Evolutionary conservation across 306 rosid genomes (phyloP).

Genomic region (Citrullus amarus): DNA sequence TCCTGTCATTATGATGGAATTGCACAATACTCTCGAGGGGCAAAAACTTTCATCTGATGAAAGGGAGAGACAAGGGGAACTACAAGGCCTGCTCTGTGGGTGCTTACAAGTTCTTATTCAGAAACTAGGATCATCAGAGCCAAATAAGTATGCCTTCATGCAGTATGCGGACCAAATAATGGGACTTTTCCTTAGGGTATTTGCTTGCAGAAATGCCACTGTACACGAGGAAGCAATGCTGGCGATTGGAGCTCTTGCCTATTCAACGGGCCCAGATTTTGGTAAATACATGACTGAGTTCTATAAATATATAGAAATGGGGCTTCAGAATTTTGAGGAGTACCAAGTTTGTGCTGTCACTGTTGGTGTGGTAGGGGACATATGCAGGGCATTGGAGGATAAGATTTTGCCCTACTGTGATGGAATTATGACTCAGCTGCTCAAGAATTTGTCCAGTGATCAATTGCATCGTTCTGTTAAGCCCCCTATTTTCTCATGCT

Average conservation of each 20-base stretch:
- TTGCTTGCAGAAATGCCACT: slow-evolving; percentile 81
- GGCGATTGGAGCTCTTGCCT: slow-evolving; percentile 90
- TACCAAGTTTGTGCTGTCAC: slow-evolving; percentile 88
- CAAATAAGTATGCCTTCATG: slow-evolving; percentile 55
- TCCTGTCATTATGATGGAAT: slow-evolving; percentile 66
- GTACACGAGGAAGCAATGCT: slow-evolving; percentile 97
- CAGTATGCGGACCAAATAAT: slow-evolving; percentile 76
- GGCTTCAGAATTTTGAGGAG: slow-evolving; percentile 90
- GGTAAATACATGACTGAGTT: slow-evolving; percentile 72
- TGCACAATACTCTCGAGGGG: slow-evolving; percentile 68
- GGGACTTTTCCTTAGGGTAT: slow-evolving; percentile 71
- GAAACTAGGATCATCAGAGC: slow-evolving; percentile 67
- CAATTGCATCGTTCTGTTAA: slow-evolving; percentile 83
- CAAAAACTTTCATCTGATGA: slow-evolving; percentile 75
- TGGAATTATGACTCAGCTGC: slow-evolving; percentile 85
- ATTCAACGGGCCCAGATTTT: slow-evolving; percentile 63
- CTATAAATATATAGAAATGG: slow-evolving; percentile 67
- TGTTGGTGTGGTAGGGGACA: slow-evolving; percentile 92
- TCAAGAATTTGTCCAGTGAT: slow-evolving; percentile 75
- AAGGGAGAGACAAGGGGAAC: slow-evolving; percentile 63
- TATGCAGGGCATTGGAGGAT: slow-evolving; percentile 84
- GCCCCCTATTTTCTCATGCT: slow-evolving; percentile 82
- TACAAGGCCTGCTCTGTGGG: slow-evolving; percentile 85
- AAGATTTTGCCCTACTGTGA: slow-evolving; percentile 80
- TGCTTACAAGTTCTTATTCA: slow-evolving; percentile 84